phyloP scores from a whole-genome alignment of 768 basidiomycete genomes.

The Mycena rebaudengoi region DNA sequence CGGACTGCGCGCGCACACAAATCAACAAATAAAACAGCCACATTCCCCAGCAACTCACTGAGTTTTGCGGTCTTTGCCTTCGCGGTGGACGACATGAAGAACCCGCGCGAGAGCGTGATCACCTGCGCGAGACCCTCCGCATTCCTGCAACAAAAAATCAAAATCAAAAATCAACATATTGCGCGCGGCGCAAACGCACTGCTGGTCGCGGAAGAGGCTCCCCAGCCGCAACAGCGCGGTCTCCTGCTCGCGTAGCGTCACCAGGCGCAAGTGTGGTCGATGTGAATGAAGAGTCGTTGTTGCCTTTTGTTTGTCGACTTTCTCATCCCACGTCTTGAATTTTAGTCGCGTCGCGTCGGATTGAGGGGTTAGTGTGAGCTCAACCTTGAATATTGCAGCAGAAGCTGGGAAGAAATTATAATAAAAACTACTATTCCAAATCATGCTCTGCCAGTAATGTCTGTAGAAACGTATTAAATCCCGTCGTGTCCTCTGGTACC shows the following conservation, averaged over 20 bases:
- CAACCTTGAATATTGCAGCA: too few species aligned
- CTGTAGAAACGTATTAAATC: too few species aligned
- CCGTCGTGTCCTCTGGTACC: too few species aligned
- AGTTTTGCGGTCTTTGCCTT: slow-evolving; percentile 98
- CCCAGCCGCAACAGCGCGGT: slow-evolving; percentile 86
- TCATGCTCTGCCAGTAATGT: too few species aligned
- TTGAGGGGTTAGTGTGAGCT: too few species aligned
- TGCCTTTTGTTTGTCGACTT: too few species aligned
- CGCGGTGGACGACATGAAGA: slow-evolving; percentile 93
- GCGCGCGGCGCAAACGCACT: slow-evolving; percentile 60
- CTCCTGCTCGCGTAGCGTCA: slow-evolving; percentile 82
- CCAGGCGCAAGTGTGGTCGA: too few species aligned
- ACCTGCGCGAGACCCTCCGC: slow-evolving; percentile 86
- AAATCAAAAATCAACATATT: neutral
- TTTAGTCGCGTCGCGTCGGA: too few species aligned
- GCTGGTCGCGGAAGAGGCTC: slow-evolving; percentile 85
- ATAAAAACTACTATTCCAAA: too few species aligned
- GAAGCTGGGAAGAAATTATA: too few species aligned
- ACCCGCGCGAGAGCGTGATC: slow-evolving; percentile 81
- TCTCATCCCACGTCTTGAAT: too few species aligned
- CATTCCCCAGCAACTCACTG: slow-evolving; percentile 58
- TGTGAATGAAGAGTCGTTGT: too few species aligned
- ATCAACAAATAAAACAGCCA: neutral
- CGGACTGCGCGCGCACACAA: slow-evolving; percentile 67
- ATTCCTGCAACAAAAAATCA: slow-evolving; percentile 61